Evolutionary conservation across 2,329 filamentous ascomycete species (phyloP).

Genomic region (Tympanopsis confertula): DNA sequence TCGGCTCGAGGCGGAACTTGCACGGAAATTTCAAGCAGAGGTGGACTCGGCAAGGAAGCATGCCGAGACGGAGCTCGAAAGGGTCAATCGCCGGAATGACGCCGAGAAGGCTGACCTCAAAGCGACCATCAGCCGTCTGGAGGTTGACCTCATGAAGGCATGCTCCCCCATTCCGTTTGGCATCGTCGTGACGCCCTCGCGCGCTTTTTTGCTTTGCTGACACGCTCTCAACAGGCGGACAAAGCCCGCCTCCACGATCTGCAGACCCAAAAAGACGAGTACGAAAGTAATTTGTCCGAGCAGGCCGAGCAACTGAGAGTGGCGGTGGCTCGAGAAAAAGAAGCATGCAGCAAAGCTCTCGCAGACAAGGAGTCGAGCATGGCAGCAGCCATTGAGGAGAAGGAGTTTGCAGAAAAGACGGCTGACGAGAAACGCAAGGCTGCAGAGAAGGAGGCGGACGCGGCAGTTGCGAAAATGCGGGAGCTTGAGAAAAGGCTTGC

Average conservation of each 20-base stretch:
- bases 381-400: background rate
- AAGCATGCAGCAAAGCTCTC: background rate
- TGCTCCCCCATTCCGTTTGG: slow-evolving; percentile 3
- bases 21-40: background rate
- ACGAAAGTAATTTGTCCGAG: slow-evolving; percentile 24
- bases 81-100: slow-evolving; percentile 35
- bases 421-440: slow-evolving; percentile 4
- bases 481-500: slow-evolving; percentile 17
- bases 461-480: slow-evolving; percentile 8
- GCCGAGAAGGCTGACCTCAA: slow-evolving; percentile 53
- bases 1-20: background rate
- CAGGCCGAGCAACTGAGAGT: background rate
- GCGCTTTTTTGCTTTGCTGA: slow-evolving; percentile 7
- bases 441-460: slow-evolving; percentile 4
- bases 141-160: slow-evolving; percentile 51
- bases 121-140: slow-evolving; percentile 45
- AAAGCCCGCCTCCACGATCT: slow-evolving; percentile 50
- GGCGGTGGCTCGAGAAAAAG: background rate
- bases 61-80: slow-evolving; percentile 18
- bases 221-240: slow-evolving; percentile 31
- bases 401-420: background rate
- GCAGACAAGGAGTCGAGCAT: background rate
- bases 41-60: slow-evolving; percentile 5
- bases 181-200: slow-evolving; percentile 2
- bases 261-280: slow-evolving; percentile 39